Evolutionary conservation across 1,139 yeast species (phyloP).

Genomic region (Hemisphaericaspora xylanilytica): DNA sequence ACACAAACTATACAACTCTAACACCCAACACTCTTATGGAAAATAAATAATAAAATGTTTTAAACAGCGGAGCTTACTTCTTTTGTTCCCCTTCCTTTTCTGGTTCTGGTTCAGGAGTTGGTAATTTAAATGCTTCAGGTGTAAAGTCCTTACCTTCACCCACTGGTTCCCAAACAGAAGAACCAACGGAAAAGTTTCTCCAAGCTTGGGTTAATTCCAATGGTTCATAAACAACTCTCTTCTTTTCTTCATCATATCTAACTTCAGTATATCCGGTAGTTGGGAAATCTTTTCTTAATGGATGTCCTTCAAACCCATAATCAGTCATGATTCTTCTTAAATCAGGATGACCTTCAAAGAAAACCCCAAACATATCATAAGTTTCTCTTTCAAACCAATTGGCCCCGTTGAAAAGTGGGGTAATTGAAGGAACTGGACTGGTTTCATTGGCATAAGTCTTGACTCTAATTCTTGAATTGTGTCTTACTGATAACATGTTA

Average conservation of each 20-base stretch:
- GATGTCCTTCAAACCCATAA: slow-evolving; percentile 92
- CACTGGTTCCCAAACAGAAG: slow-evolving; percentile 89
- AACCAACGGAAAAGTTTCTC: slow-evolving; percentile 85
- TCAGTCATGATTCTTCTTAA: slow-evolving; percentile 88
- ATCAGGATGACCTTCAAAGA: slow-evolving; percentile 88
- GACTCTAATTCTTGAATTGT: slow-evolving; percentile 84
- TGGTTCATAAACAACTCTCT: slow-evolving; percentile 87
- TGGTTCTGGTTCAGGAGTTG: slow-evolving; percentile 79
- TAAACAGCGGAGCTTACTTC: slow-evolving; percentile 14
- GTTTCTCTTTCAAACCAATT: slow-evolving; percentile 93
- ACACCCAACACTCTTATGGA: background rate
- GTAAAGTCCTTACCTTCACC: slow-evolving; percentile 84
- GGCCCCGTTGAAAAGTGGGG: slow-evolving; percentile 71
- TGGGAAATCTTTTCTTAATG: slow-evolving; percentile 90
- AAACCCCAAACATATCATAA: slow-evolving; percentile 81
- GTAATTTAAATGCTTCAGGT: slow-evolving; percentile 78
- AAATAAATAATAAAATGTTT: slow-evolving; percentile 2
- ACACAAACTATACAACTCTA: slow-evolving; percentile 1
- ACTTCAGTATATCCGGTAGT: slow-evolving; percentile 89
- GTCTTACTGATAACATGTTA: slow-evolving; percentile 76
- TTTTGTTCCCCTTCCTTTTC: slow-evolving; percentile 40
- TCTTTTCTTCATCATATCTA: slow-evolving; percentile 86
- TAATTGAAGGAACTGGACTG: slow-evolving; percentile 75
- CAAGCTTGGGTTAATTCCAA: slow-evolving; percentile 88
- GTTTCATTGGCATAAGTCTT: slow-evolving; percentile 87